These are phyloP conservation scores for Stephania cephalantha DNA, from an alignment of 164 flowering plant genomes.

Conservation along the genomic window DNA sequence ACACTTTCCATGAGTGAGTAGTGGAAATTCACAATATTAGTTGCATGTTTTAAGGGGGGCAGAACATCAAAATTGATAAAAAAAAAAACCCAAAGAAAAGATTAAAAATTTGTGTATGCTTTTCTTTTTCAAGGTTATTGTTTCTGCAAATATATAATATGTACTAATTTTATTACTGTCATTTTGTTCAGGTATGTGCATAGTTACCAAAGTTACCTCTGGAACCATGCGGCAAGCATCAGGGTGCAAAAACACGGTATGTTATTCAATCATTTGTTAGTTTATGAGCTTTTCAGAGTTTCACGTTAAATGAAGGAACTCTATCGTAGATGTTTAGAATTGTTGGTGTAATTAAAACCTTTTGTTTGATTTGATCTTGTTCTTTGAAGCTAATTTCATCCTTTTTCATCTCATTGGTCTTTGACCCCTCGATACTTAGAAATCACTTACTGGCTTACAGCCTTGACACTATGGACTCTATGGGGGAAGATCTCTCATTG, in stretches of 20 bases:
- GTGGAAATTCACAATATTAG: too few species aligned
- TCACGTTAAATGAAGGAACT: neutral
- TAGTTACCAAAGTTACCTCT: slow-evolving; percentile 94
- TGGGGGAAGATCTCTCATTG: too few species aligned
- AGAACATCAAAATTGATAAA: too few species aligned
- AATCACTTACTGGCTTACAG: too few species aligned
- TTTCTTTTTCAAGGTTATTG: too few species aligned
- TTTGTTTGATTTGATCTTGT: neutral
- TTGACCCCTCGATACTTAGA: too few species aligned
- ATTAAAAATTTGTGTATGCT: too few species aligned
- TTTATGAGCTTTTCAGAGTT: neutral
- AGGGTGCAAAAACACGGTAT: slow-evolving; percentile 86
- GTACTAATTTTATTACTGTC: neutral
- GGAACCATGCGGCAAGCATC: slow-evolving; percentile 92
- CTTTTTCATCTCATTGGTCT: neutral
- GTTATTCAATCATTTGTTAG: slow-evolving; percentile 5
- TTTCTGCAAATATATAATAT: too few species aligned
- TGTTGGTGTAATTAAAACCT: neutral
- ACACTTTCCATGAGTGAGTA: too few species aligned
- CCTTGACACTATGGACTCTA: too few species aligned
- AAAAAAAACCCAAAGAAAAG: too few species aligned
- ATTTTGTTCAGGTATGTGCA: slow-evolving; percentile 74
- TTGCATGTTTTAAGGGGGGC: too few species aligned
- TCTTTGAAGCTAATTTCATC: neutral
- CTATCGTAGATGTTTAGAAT: neutral